These are phyloP conservation scores for Cercospora sp. DNA, from an alignment of 2,329 filamentous ascomycete species.

Conservation along the genomic window DNA sequence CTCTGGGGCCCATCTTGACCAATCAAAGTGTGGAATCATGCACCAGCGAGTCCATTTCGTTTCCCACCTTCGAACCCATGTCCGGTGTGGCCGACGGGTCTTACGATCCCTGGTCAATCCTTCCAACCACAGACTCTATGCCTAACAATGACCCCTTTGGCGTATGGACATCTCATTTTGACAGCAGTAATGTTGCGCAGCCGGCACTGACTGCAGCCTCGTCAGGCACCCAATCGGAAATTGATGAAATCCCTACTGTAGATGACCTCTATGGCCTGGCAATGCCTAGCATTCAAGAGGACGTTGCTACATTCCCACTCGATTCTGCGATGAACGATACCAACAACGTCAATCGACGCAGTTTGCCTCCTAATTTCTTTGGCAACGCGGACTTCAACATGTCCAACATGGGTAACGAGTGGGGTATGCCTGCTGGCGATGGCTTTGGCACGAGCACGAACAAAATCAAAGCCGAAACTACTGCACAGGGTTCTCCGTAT, in stretches of 20 bases:
- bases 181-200: conserved; percentile 34
- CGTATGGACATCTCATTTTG: conserved; percentile 35
- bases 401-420: conserved; percentile 25
- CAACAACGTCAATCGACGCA: conserved; percentile 34
- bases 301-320: conserved; percentile 25
- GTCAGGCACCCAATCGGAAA: conserved; percentile 42
- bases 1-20: conserved; percentile 28
- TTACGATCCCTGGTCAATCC: conserved; percentile 37
- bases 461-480: conserved; percentile 20
- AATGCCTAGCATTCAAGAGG: conserved; percentile 39
- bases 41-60: conserved; percentile 27
- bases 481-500: conserved; percentile 21
- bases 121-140: conserved; percentile 35
- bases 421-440: conserved; percentile 24
- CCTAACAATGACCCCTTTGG: conserved; percentile 40
- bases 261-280: conserved; percentile 37
- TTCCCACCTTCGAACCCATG: conserved; percentile 31
- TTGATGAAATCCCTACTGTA: conserved; percentile 40
- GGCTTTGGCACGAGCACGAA: conserved; percentile 16
- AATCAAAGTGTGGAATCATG: conserved; percentile 32
- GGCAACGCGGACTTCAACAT: conserved; percentile 31
- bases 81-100: conserved; percentile 32
- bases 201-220: conserved; percentile 43
- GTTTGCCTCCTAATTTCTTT: conserved; percentile 38
- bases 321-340: conserved; percentile 15